Evolutionary conservation across 805 yeast genomes (phyloP), one percentile per base, ranked within the genome.

Genomic region (Candida railenensis): DNA sequence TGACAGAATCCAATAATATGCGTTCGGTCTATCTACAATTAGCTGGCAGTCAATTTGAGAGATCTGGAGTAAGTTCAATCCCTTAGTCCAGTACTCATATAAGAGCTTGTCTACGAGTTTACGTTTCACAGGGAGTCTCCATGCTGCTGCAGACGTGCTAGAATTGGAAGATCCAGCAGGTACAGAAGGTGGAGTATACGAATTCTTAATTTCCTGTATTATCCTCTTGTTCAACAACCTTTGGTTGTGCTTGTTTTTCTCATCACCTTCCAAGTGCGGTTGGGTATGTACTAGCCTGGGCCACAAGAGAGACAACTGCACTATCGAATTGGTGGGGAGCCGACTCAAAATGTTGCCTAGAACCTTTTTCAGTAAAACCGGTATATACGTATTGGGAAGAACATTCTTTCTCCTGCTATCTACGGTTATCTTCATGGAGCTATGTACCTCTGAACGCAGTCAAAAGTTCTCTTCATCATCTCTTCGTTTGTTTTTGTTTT

Each of bases 21-120:
- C 46, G 34, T 62, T 63, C 0, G 90, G 83, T 48, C 77, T 74
- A 53, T 83, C 86, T 2, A 86, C 77, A 38, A 86, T 67, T 38
- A 77, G 56, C 53, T 83, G 87, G 44, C 85, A 78, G 53, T 87
- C 94, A 3, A 86, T 64, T 49, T 85, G 89, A 0, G 94, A 83
- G 36, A 82, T 57, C 57, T 87, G 95, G 15, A 82, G 67, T 1
- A 83, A 63, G 52, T 83, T 84, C 37, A 85, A 59, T 0, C 89
- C 89, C 4, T 62, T 54, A 1, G 74, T 65, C 77, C 87, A 85
- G 52, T 67, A 76, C 12, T 77, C 75, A 34, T 61, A 69, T 7
- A 80, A 48, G n/a, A 81, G 65, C 32, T 62, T 58, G 47, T 81
- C 81, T 3, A 81, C 65, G 5, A 71, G 49, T 34, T 58, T 53